phyloP scores from a whole-genome alignment of 163 green algal species.

The Scenedesmus sp. region DNA sequence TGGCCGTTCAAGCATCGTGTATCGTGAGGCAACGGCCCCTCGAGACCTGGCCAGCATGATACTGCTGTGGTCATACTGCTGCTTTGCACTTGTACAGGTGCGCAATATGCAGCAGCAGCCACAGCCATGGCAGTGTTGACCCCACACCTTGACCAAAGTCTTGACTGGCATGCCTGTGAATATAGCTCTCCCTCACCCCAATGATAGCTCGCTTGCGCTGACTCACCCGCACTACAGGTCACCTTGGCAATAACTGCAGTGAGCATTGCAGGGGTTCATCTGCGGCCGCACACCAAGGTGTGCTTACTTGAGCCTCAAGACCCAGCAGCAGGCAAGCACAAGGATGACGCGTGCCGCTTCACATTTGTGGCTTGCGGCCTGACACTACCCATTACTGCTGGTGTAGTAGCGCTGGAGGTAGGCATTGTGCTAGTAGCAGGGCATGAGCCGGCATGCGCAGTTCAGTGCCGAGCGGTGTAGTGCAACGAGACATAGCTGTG shows the following conservation, averaged over 20 bases:
- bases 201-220: not conserved
- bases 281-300: not conserved
- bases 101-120: not conserved
- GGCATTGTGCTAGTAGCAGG: not conserved
- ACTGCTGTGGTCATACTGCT: constrained; percentile 31
- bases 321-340: not conserved
- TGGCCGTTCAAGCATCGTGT: not conserved
- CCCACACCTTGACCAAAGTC: not conserved
- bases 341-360: not conserved
- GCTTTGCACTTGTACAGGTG: constrained; percentile 20
- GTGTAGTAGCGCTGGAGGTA: constrained; percentile 31
- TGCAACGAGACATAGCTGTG: not conserved
- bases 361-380: constrained; percentile 16
- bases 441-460: no score
- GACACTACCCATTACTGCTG: constrained; percentile 1
- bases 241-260: not conserved
- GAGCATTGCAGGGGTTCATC: not conserved
- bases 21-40: not conserved
- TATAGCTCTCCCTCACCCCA: not conserved
- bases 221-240: constrained; percentile 11
- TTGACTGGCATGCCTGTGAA: not conserved
- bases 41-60: constrained; percentile 43
- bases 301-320: not conserved
- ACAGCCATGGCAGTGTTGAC: not conserved
- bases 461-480: no score